These are phyloP conservation scores for Candida oleophila DNA, from an alignment of 805 yeast species.

Conservation along the genomic window DNA sequence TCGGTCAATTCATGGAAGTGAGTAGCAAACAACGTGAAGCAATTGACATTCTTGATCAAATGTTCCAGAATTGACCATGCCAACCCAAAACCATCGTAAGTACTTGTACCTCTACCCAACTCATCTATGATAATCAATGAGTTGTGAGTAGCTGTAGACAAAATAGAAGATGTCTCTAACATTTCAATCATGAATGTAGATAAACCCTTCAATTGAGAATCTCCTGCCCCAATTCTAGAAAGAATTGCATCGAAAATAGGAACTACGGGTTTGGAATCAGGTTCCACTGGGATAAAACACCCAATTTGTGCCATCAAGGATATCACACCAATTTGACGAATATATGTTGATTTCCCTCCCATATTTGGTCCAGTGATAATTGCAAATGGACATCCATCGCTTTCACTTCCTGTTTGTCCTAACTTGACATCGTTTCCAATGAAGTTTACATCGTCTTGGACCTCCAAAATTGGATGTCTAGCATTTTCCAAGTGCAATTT, in stretches of 20 bases:
- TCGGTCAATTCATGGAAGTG: slow-evolving; percentile 96
- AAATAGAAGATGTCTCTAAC: slow-evolving; percentile 88
- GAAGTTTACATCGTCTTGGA: slow-evolving; percentile 85
- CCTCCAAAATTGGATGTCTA: slow-evolving; percentile 93
- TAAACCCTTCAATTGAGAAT: slow-evolving; percentile 93
- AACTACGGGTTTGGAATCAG: slow-evolving; percentile 54
- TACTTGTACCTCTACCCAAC: slow-evolving; percentile 84
- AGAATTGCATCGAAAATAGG: slow-evolving; percentile 87
- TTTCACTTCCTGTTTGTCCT: slow-evolving; percentile 26
- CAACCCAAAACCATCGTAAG: slow-evolving; percentile 96
- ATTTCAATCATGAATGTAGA: slow-evolving; percentile 92
- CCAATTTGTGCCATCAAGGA: slow-evolving; percentile 88
- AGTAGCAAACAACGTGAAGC: slow-evolving; percentile 91
- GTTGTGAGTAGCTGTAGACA: slow-evolving; percentile 72
- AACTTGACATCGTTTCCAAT: slow-evolving; percentile 87
- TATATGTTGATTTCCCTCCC: slow-evolving; percentile 97
- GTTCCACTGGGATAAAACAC: slow-evolving; percentile 77
- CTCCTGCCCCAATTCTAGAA: slow-evolving; percentile 99
- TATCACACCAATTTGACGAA: slow-evolving; percentile 85
- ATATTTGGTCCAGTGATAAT: slow-evolving; percentile 95
- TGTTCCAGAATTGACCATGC: slow-evolving; percentile 96
- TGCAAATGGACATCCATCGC: slow-evolving; percentile 59
- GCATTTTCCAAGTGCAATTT: slow-evolving; percentile 64
- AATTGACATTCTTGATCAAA: slow-evolving; percentile 64
- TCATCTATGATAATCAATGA: slow-evolving; percentile 91